These are phyloP conservation scores for Paxillus involutus DNA, from an alignment of 768 basidiomycete genomes.

Conservation along the genomic window DNA sequence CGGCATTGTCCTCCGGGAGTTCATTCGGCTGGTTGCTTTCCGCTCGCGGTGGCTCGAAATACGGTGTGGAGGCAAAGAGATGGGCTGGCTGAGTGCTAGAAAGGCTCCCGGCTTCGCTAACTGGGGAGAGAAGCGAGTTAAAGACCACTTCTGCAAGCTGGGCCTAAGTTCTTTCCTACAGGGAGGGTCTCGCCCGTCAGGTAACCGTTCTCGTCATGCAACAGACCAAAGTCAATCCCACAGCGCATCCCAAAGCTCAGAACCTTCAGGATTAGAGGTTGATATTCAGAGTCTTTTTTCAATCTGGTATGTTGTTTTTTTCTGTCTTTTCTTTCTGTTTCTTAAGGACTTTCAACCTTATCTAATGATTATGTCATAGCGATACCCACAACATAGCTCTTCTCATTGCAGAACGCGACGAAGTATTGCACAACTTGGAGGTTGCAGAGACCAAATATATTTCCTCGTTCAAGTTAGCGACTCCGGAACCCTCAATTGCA, in stretches of 20 bases:
- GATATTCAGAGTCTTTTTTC: slow-evolving; percentile 76
- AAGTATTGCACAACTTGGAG: slow-evolving; percentile 77
- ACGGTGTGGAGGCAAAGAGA: slow-evolving; percentile 66
- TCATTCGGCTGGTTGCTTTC: slow-evolving; percentile 53
- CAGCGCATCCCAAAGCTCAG: slow-evolving; percentile 18
- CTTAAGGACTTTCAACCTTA: background rate
- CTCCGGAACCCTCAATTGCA: slow-evolving; percentile 69
- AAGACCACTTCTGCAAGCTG: slow-evolving; percentile 63
- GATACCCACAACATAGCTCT: slow-evolving; percentile 67
- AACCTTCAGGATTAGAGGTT: slow-evolving; percentile 51
- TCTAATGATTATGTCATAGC: slow-evolving; percentile 33
- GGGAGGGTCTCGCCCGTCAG: slow-evolving; percentile 27
- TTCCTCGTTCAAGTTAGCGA: slow-evolving; percentile 68
- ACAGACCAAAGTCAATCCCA: slow-evolving; percentile 31
- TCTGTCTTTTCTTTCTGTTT: too few relatives aligned
- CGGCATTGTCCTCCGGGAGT: slow-evolving; percentile 63
- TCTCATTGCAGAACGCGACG: slow-evolving; percentile 74
- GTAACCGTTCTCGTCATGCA: slow-evolving; percentile 15
- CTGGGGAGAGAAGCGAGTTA: slow-evolving; percentile 73
- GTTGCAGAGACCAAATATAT: slow-evolving; percentile 80
- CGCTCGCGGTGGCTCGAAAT: slow-evolving; percentile 60
- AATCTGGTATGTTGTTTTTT: slow-evolving; percentile 51
- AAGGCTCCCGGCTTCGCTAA: slow-evolving; percentile 66
- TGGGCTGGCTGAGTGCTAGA: slow-evolving; percentile 70
- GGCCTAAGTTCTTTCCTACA: slow-evolving; percentile 65